Evolutionary conservation across 1,284 basidiomycete species (phyloP), one percentile per base, ranked within the genome.

Genomic region (Veloboletus limbatus): DNA sequence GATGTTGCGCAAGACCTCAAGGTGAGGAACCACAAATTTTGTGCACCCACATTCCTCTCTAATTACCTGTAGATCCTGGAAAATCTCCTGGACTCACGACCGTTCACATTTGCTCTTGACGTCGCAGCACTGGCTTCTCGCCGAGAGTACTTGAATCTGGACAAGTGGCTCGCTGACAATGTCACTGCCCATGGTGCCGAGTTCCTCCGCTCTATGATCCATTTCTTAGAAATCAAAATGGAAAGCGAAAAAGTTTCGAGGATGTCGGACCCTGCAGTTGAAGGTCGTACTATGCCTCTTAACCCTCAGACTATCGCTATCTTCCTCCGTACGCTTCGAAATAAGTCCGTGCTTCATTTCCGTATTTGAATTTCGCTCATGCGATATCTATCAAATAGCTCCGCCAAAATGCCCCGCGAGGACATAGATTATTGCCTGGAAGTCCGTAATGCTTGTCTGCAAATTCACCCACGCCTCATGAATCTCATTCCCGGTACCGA

Each of bases 391-490:
- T 25, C 41, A 27, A 44, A n/a, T 55, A 88, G 85, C 54, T 77
- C 84, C 38, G 72, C 69, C 46, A 73, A 79, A 54, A 80, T 90
- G 78, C 71, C 78, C 43, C 73, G 82, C 64, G 83, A 82, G 49
- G 93, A 98, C 62, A 82, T 94, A 49, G 86, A 89, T 57, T 88
- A 88, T 55, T 95, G 93, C 70, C 82, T 93, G 55, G 90, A 94
- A 73, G 85, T 98, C 53, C 87, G 96, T 52, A 97, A 95, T 58
- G 80, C 88, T 36, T 97, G 95, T 62, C 77, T 99, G 35, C 96
- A 98, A 67, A 86, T 98, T 31, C 91, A 99, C 63, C 97, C 97
- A 26, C 88, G 95, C 44, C 80, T 99, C 42, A 96, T 99, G 90
- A 93, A 88, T 64, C 80, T 99, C n/a, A 81, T 82, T 14, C 95